Percentiles rank a stretch among this genome's conserved stretches.
Evolutionary conservation across 2,329 filamentous ascomycete species (phyloP).

Genomic region (Zopfia rhizophila): DNA sequence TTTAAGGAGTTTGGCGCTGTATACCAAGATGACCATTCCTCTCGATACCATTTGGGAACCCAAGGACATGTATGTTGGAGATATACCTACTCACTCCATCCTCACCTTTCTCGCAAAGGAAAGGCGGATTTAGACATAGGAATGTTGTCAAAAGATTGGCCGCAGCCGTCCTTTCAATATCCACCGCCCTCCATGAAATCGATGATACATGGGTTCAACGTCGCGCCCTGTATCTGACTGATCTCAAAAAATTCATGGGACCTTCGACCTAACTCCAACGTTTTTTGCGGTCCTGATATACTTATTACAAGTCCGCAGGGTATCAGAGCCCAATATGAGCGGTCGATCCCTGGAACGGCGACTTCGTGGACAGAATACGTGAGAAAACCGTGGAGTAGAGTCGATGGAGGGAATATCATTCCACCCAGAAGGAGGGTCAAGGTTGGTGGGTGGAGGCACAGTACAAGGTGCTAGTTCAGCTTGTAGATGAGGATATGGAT

Average conservation of each 20-base stretch:
- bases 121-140: no score
- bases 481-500: slow-evolving; percentile 47
- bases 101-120: no score
- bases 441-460: slow-evolving; percentile 42
- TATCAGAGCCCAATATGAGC: slow-evolving; percentile 43
- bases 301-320: slow-evolving; percentile 50
- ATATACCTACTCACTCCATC: no score
- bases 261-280: no score
- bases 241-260: no score
- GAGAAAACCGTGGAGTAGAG: slow-evolving; percentile 39
- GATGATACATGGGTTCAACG: no score
- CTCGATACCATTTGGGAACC: no score
- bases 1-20: slow-evolving; percentile 47
- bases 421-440: slow-evolving; percentile 44
- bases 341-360: slow-evolving; percentile 49
- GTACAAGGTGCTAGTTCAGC: slow-evolving; percentile 47
- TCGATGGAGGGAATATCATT: slow-evolving; percentile 49
- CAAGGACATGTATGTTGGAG: no score
- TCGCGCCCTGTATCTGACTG: no score
- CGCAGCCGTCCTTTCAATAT: no score
- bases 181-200: no score
- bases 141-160: no score
- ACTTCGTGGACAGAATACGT: slow-evolving; percentile 42
- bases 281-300: slow-evolving; percentile 46
- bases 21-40: slow-evolving; percentile 38